Evolutionary conservation across 306 rosid species (phyloP).

Genomic region (Lathyrus sativus): DNA sequence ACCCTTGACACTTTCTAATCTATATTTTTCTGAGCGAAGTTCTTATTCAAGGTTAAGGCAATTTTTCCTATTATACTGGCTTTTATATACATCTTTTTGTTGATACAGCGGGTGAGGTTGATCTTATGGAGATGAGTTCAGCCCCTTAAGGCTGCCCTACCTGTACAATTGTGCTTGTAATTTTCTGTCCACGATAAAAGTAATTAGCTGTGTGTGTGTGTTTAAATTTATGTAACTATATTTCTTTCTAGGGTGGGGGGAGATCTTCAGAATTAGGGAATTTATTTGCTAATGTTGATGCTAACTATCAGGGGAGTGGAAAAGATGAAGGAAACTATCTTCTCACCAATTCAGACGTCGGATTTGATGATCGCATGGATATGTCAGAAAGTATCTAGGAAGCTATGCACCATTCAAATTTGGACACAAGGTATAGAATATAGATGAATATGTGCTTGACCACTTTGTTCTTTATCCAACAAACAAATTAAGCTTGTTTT

Average conservation of each 20-base stretch:
- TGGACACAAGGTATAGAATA: conserved; percentile 91
- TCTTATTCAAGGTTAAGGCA: conserved; percentile 15
- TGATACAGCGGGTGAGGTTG: conserved; percentile 25
- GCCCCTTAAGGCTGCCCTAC: conserved; percentile 25
- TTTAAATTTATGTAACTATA: conserved; percentile 31
- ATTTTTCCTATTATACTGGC: conserved; percentile 9
- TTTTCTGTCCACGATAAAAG: conserved; percentile 23
- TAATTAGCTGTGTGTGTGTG: conserved; percentile 4
- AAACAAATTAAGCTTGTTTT: conserved; percentile 5
- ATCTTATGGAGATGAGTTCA: conserved; percentile 28
- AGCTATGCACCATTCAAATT: conserved; percentile 96
- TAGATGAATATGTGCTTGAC: conserved; percentile 45
- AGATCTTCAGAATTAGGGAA: conserved; percentile 80
- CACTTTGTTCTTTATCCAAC: conserved; percentile 19
- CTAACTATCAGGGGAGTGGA: conserved; percentile 63
- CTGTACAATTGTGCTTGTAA: conserved; percentile 13
- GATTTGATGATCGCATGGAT: conserved; percentile 88
- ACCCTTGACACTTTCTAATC: conserved; percentile 5
- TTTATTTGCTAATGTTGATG: conserved; percentile 88
- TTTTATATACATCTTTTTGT: conserved; percentile 23
- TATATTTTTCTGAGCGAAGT: conserved; percentile 15
- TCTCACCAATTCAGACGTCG: conserved; percentile 44
- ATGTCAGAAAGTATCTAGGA: conserved; percentile 98
- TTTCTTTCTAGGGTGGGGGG: conserved; percentile 68
- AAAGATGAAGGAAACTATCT: conserved; percentile 59